phyloP scores from a whole-genome alignment of 2,329 filamentous ascomycete genomes.

The Thermomyces lanuginosus region DNA sequence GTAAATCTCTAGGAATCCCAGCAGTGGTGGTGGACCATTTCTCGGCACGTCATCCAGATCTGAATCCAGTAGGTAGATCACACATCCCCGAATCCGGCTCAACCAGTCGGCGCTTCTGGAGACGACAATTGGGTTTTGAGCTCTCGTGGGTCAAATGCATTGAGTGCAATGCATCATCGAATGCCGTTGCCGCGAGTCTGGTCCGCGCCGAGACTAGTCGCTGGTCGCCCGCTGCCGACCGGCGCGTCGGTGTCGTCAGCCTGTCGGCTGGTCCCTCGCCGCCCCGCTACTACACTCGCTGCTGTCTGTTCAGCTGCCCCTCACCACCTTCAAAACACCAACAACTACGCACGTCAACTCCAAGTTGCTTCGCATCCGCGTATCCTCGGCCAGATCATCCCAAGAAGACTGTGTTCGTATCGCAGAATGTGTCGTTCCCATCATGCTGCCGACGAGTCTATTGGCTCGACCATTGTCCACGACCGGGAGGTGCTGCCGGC shows the following conservation, averaged over 20 bases:
- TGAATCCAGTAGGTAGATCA: too few species aligned
- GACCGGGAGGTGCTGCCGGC: slow-evolving; percentile 73
- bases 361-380: slow-evolving; percentile 13
- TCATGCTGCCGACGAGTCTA: slow-evolving; percentile 37
- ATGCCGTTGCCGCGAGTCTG: slow-evolving; percentile 1
- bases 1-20: too few species aligned
- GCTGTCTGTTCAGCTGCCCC: slow-evolving; percentile 10
- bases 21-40: too few species aligned
- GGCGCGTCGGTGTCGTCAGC: slow-evolving; percentile 4
- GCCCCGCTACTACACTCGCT: slow-evolving; percentile 9
- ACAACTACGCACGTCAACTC: too few species aligned
- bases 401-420: slow-evolving; percentile 59
- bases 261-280: slow-evolving; percentile 7
- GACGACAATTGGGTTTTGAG: too few species aligned
- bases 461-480: slow-evolving; percentile 41
- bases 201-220: too few species aligned
- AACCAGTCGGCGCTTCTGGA: too few species aligned
- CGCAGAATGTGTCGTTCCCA: slow-evolving; percentile 58
- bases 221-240: too few species aligned
- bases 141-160: slow-evolving; percentile 2
- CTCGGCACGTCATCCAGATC: too few species aligned
- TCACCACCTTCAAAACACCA: slow-evolving; percentile 8
- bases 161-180: slow-evolving; percentile 1
- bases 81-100: too few species aligned
- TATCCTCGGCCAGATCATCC: too few species aligned